A percentile compares a stretch with the other conserved stretches of the same genome.
Evolutionary conservation across 805 yeast species (phyloP).

Genomic region (Naumovozyma dairenensis): DNA sequence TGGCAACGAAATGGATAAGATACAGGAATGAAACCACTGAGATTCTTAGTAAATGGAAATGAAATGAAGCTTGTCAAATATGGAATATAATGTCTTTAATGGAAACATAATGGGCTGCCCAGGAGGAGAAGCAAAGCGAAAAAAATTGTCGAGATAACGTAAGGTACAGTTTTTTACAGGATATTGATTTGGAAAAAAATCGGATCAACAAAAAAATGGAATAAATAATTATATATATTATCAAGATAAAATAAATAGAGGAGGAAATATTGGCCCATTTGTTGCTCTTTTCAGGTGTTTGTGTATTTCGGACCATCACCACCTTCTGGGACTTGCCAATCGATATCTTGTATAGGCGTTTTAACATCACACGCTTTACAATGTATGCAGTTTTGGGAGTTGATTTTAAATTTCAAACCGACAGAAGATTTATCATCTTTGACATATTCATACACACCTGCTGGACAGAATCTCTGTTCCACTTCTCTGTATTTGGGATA

Average conservation of each 20-base stretch:
- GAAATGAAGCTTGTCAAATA: too few species aligned
- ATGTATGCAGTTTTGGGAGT: slow-evolving; percentile 95
- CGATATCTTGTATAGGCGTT: slow-evolving; percentile 87
- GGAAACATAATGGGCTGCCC: too few species aligned
- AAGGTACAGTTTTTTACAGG: too few species aligned
- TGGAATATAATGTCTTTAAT: too few species aligned
- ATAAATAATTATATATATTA: background rate
- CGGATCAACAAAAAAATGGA: background rate
- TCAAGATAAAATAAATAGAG: background rate
- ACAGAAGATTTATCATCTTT: slow-evolving; percentile 46
- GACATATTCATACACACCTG: slow-evolving; percentile 91
- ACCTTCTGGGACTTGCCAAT: slow-evolving; percentile 98
- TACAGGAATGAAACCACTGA: too few species aligned
- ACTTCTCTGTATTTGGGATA: slow-evolving; percentile 78
- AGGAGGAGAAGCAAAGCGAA: too few species aligned
- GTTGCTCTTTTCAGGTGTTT: background rate
- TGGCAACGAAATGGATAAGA: too few species aligned
- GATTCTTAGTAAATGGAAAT: too few species aligned
- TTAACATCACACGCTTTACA: slow-evolving; percentile 98
- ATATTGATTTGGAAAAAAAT: background rate
- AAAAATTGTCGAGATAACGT: too few species aligned
- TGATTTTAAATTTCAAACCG: slow-evolving; percentile 84
- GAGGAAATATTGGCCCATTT: background rate
- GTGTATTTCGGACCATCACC: slow-evolving; percentile 97
- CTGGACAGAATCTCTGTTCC: slow-evolving; percentile 92